These are phyloP conservation scores for Fusarium succisae DNA, from an alignment of 2,329 filamentous ascomycete species.

Conservation along the genomic window DNA sequence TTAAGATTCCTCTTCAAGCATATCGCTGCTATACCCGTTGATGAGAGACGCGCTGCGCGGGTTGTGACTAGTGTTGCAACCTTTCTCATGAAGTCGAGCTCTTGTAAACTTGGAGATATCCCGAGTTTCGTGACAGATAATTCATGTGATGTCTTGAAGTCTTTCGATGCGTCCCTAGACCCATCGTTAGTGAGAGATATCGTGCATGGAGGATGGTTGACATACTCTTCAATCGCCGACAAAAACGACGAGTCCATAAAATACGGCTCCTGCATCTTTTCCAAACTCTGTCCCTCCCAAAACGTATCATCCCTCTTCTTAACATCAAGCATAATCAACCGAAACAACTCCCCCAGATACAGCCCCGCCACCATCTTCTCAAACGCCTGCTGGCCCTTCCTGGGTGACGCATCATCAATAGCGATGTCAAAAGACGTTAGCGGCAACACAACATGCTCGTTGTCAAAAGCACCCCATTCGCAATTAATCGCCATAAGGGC, in stretches of 20 bases:
- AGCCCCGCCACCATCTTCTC: constrained; percentile 98
- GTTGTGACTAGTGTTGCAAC: constrained; percentile 94
- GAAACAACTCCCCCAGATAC: constrained; percentile 94
- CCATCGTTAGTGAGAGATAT: fast-evolving
- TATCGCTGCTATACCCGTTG: constrained; percentile 94
- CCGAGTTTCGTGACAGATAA: constrained; percentile 79
- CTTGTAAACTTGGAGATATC: constrained; percentile 74
- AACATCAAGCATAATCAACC: constrained; percentile 83
- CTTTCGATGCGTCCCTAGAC: constrained; percentile 86
- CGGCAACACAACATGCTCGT: constrained; percentile 87
- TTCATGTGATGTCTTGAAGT: constrained; percentile 86
- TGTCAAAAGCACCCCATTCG: constrained; percentile 97
- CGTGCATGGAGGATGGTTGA: background rate
- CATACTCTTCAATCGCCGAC: constrained; percentile 86
- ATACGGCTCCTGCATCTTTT: constrained; percentile 84
- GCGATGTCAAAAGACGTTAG: constrained; percentile 86
- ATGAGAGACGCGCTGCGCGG: constrained; percentile 90
- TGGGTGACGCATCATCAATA: constrained; percentile 92
- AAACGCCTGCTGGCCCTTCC: constrained; percentile 92
- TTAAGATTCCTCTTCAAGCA: constrained; percentile 93
- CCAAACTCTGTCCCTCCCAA: constrained; percentile 26
- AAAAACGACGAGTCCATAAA: constrained; percentile 92
- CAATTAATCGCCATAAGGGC: constrained; percentile 95
- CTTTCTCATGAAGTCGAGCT: constrained; percentile 88
- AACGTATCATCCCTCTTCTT: constrained; percentile 65